Conservation (phyloP, 2,329 filamentous ascomycete species). For the Nigrograna mackinnonii region DNA sequence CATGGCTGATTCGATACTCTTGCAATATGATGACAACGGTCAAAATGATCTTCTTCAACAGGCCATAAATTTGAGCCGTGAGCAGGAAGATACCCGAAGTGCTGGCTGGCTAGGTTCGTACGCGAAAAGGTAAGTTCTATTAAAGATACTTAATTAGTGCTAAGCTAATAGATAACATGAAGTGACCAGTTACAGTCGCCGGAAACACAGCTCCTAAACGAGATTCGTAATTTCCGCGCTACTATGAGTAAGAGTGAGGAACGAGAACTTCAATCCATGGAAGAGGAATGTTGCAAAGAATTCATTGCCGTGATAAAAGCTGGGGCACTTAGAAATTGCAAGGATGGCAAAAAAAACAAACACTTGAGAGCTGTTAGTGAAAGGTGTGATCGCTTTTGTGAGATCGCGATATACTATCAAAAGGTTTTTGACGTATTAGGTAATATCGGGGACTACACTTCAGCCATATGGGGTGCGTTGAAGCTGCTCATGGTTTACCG, state of each 20-base stretch:
- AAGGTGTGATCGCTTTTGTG: neutral
- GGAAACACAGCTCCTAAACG: too few relatives aligned
- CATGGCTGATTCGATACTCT: too few relatives aligned
- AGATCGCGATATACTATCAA: neutral
- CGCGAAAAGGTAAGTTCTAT: neutral
- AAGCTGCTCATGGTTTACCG: neutral
- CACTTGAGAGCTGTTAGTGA: neutral
- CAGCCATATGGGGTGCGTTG: neutral
- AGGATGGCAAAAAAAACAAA: neutral
- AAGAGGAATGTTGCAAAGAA: neutral
- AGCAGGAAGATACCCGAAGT: too few relatives aligned
- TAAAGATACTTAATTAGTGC: too few relatives aligned
- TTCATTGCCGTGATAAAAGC: neutral
- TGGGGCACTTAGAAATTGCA: neutral
- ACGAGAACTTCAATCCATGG: neutral
- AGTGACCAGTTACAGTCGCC: too few relatives aligned
- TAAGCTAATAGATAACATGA: too few relatives aligned
- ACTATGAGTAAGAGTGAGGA: neutral
- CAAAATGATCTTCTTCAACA: too few relatives aligned
- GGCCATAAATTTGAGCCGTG: too few relatives aligned
- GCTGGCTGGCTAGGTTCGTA: neutral
- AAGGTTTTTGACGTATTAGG: neutral
- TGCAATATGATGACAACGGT: too few relatives aligned
- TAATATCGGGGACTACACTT: conserved; percentile 1
- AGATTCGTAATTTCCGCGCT: neutral